Conservation (phyloP, 345 rosid species). For the Eucalyptus curtisii region DNA sequence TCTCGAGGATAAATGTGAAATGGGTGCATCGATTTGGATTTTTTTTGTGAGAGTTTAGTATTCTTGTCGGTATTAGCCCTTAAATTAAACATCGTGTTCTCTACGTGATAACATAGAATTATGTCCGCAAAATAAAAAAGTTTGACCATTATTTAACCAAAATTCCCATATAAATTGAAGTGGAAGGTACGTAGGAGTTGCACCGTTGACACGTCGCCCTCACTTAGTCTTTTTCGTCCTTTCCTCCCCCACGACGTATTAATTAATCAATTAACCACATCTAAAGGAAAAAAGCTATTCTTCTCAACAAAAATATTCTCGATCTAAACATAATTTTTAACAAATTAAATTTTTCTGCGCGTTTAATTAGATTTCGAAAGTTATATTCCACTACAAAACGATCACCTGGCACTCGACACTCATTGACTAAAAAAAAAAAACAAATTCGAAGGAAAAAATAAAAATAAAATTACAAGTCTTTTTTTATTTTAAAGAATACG, state of each 20-base stretch:
- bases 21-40: too few relatives aligned
- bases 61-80: not conserved
- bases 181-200: not conserved
- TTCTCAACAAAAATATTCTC: not conserved
- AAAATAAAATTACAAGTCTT: not conserved
- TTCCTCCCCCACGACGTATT: not conserved
- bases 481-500: not conserved
- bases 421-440: not conserved
- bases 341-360: too few relatives aligned
- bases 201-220: not conserved
- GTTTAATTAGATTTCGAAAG: not conserved
- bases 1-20: not conserved
- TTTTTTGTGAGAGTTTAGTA: not conserved
- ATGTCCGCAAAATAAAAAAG: not conserved
- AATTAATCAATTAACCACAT: not conserved
- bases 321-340: not conserved
- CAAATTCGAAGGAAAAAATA: not conserved
- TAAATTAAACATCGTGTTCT: not conserved
- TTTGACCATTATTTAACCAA: not conserved
- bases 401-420: not conserved
- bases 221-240: not conserved
- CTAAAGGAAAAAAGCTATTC: not conserved
- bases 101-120: not conserved
- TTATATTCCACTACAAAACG: not conserved
- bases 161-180: not conserved